Evolutionary conservation across 1,284 basidiomycete genomes (phyloP), one percentile per base, ranked within the genome.

Genomic region (Rhodotorula sp.): DNA sequence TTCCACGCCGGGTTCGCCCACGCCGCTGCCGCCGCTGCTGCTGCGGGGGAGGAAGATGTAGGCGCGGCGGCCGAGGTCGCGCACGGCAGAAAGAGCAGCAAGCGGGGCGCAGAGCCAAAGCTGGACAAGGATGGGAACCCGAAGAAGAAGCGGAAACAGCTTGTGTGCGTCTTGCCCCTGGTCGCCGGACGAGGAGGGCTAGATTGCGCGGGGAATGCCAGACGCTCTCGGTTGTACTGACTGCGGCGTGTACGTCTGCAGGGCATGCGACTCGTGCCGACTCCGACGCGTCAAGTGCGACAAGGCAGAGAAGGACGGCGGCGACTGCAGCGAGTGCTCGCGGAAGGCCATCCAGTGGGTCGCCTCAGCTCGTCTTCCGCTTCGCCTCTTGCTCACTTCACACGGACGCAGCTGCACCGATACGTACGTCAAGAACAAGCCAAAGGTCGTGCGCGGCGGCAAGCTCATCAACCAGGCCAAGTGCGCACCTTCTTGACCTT

Each of bases 61-160:
- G n/a, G 13, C 44, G 44, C 44, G 55, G 27, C 53, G 21, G 19
- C 44, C 13, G 46, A 17, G 34, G 27, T 2, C 27, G 32, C 13
- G 27, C 27, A 44, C 13, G 54, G 46, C 22, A 61, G 39, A 46
- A 44, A 41, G 10, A 36, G 41, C 17, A 29, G 27, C 34, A 63
- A 56, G 37, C 22, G 55, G 12, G 29, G 17, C 21, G 8, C 34
- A 22, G 36, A 44, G 37, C 34, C 32, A 37, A 50, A 70, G 34
- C 57, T 70, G 13, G 70, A 72, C 57, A 67, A 68, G 63, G 53
- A 70, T 46, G 70, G 73, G 21, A 65, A 72, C 27, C 62, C 68
- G 8, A 76, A 76, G 68, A 74, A 74, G 70, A 76, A 76, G 63
- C 60, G 75, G 29, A 76, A 76, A 34, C 75, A 76, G 72, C 58